These are phyloP conservation scores for Aspergillus fischeri DNA, from an alignment of 2,329 filamentous ascomycete genomes.

Conservation along the genomic window DNA sequence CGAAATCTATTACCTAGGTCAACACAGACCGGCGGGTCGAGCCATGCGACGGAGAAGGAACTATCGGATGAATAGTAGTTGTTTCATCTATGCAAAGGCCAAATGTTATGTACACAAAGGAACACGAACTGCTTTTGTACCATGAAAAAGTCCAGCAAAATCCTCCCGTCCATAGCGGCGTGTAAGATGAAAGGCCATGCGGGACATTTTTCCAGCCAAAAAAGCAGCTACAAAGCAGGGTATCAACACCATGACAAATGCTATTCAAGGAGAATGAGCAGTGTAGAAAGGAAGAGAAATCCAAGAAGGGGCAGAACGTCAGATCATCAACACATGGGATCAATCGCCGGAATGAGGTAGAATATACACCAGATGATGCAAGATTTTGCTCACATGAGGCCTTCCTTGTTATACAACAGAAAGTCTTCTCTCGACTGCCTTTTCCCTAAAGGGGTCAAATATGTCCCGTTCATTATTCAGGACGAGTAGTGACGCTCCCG, in stretches of 20 bases:
- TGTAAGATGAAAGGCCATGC: slow-evolving; percentile 1
- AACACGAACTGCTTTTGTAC: slow-evolving; percentile 4
- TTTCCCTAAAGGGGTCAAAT: background rate
- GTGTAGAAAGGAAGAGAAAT: slow-evolving; percentile 6
- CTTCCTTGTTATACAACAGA: slow-evolving; percentile 17
- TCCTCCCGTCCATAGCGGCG: slow-evolving; percentile 2
- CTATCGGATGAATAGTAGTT: slow-evolving; percentile 8
- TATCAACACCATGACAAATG: slow-evolving; percentile 44
- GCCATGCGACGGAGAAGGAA: background rate
- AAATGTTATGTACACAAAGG: slow-evolving; percentile 21
- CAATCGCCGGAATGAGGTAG: slow-evolving; percentile 15
- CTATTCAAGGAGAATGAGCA: slow-evolving; percentile 22
- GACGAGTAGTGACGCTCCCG: background rate
- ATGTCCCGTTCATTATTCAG: background rate
- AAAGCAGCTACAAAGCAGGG: slow-evolving; percentile 34
- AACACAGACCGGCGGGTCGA: no score
- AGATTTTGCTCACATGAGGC: slow-evolving; percentile 6
- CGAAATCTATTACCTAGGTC: background rate
- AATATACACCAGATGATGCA: slow-evolving; percentile 25
- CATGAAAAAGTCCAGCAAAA: background rate
- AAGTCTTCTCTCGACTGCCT: background rate
- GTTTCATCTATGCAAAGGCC: slow-evolving; percentile 30
- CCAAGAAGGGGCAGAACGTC: slow-evolving; percentile 21
- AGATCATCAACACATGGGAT: slow-evolving; percentile 32
- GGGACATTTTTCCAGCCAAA: slow-evolving; percentile 3